These are phyloP conservation scores for Eremothecium gossypii DNA, from an alignment of 1,139 yeast species.

Conservation along the genomic window DNA sequence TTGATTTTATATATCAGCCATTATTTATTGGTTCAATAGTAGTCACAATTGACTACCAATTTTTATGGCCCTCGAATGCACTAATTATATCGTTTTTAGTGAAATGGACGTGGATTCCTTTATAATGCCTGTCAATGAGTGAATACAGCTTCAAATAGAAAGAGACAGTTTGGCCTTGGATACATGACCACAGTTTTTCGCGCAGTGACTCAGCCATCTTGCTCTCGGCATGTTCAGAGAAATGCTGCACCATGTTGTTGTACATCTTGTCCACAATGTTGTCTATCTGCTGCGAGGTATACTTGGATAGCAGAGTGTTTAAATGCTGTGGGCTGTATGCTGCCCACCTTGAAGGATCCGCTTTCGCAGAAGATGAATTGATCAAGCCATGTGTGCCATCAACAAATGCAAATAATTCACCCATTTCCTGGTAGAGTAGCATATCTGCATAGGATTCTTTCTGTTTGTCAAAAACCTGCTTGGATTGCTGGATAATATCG, in stretches of 20 bases:
- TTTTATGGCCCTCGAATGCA: conserved; percentile 32
- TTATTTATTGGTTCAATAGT: too few relatives aligned
- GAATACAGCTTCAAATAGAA: conserved; percentile 34
- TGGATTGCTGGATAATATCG: conserved; percentile 29
- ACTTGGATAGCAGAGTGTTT: conserved; percentile 45
- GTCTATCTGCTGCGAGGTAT: conserved; percentile 51
- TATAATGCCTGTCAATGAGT: conserved; percentile 37
- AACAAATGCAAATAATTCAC: conserved; percentile 57
- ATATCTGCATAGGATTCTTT: conserved; percentile 39
- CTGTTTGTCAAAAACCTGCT: conserved; percentile 36
- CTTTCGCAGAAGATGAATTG: conserved; percentile 32
- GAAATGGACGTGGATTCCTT: conserved; percentile 34
- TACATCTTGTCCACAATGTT: conserved; percentile 48
- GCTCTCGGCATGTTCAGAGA: conserved; percentile 34
- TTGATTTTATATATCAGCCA: too few relatives aligned
- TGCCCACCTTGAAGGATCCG: conserved; percentile 48
- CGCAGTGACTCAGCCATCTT: conserved; percentile 32
- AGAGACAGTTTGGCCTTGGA: conserved; percentile 42
- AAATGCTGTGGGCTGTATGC: conserved; percentile 54
- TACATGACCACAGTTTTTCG: conserved; percentile 44
- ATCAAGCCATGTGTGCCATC: conserved; percentile 51
- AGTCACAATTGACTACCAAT: conserved; percentile 1
- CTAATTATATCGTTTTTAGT: conserved; percentile 37
- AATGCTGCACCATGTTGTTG: conserved; percentile 51
- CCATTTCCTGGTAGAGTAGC: conserved; percentile 50